phyloP scores from a whole-genome alignment of 805 yeast genomes.

The Saccharomyces paradoxus region DNA sequence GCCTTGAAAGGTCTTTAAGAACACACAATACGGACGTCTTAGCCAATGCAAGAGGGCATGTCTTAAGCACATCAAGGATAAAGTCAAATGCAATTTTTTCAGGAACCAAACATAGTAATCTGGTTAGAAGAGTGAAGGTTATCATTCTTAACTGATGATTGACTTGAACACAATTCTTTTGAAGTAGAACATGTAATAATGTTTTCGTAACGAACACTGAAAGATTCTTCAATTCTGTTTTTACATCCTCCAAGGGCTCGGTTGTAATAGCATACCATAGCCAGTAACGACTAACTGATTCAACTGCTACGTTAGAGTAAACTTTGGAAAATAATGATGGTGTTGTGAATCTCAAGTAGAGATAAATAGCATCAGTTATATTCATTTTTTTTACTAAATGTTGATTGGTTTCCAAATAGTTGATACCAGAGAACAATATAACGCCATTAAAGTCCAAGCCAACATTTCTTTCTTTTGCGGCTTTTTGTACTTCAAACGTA shows the following conservation, averaged over 20 bases:
- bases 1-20: slow-evolving; percentile 53
- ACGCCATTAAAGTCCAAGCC: slow-evolving; percentile 30
- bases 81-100: slow-evolving; percentile 53
- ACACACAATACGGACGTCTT: slow-evolving; percentile 57
- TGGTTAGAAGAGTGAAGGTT: slow-evolving; percentile 54
- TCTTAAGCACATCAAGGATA: slow-evolving; percentile 51
- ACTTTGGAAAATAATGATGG: slow-evolving; percentile 30
- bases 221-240: slow-evolving; percentile 12
- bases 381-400: slow-evolving; percentile 14
- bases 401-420: slow-evolving; percentile 15
- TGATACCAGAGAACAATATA: slow-evolving; percentile 22
- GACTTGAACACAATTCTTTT: slow-evolving; percentile 31
- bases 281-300: slow-evolving; percentile 31
- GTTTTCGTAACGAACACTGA: slow-evolving; percentile 31
- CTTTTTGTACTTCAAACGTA: slow-evolving; percentile 27
- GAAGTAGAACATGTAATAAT: slow-evolving; percentile 37
- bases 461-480: slow-evolving; percentile 25
- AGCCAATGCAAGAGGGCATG: slow-evolving; percentile 57
- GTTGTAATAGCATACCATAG: slow-evolving; percentile 31
- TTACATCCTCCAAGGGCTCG: slow-evolving; percentile 14
- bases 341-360: slow-evolving; percentile 36
- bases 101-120: slow-evolving; percentile 49
- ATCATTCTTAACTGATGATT: slow-evolving; percentile 36
- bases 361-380: slow-evolving; percentile 31
- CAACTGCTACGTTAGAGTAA: slow-evolving; percentile 17